Percentiles rank a stretch among this genome's conserved stretches.
Evolutionary conservation across 345 rosid species (phyloP).

Genomic region (Ricinus communis): DNA sequence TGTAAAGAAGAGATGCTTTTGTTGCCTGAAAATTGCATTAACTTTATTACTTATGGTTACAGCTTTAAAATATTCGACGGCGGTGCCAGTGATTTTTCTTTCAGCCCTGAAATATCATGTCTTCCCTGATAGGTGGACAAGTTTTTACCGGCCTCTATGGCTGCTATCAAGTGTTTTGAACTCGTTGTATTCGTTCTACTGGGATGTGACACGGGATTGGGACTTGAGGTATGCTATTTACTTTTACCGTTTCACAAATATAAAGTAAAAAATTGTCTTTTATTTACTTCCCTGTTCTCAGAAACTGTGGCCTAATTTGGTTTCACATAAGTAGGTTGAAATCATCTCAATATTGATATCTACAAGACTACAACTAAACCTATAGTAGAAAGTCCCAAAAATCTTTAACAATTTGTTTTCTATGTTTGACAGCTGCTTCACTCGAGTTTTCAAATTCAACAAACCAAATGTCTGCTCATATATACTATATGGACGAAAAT

Average conservation of each 20-base stretch:
- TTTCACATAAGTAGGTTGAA: neutral
- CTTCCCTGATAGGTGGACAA: slow-evolving; percentile 70
- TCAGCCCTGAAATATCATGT: slow-evolving; percentile 93
- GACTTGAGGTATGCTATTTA: slow-evolving; percentile 67
- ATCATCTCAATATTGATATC: neutral
- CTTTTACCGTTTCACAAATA: slow-evolving; percentile 7
- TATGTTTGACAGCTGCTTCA: slow-evolving; percentile 59
- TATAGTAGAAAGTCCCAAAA: neutral
- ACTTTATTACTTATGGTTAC: slow-evolving; percentile 43
- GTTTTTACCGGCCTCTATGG: slow-evolving; percentile 88
- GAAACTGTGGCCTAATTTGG: neutral
- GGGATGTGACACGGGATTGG: slow-evolving; percentile 97
- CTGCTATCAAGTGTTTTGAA: slow-evolving; percentile 77
- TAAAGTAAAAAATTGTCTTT: neutral
- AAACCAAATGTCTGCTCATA: slow-evolving; percentile 53
- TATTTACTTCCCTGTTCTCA: neutral
- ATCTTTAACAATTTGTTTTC: neutral
- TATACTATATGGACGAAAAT: slow-evolving; percentile 65
- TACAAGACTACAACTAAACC: neutral
- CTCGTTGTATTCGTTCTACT: slow-evolving; percentile 84
- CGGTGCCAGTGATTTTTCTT: slow-evolving; percentile 90
- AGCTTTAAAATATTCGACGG: slow-evolving; percentile 89
- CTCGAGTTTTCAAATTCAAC: slow-evolving; percentile 79
- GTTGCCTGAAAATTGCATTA: slow-evolving; percentile 13
- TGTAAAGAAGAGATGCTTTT: slow-evolving; percentile 7